Evolutionary conservation across 23 red algal genomes (phyloP).

Genomic region (Gracilaria domingensis): DNA sequence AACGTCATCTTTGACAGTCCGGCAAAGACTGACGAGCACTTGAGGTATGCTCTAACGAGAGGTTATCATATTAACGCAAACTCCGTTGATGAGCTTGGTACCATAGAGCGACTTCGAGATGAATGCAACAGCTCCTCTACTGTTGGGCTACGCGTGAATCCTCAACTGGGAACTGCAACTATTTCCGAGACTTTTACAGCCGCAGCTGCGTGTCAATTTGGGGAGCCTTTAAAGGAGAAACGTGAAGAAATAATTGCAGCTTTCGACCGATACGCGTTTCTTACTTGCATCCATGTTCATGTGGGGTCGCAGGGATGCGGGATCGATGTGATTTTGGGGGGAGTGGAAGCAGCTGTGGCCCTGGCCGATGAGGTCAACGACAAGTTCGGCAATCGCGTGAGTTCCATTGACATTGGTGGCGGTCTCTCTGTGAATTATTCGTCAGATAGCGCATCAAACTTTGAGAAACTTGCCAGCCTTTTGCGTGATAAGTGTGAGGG

Average conservation of each 20-base stretch:
- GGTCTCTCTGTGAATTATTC: slow-evolving; percentile 83
- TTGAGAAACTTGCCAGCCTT: slow-evolving; percentile 35
- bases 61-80: slow-evolving; percentile 77
- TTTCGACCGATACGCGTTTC: slow-evolving; percentile 42
- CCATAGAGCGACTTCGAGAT: slow-evolving; percentile 35
- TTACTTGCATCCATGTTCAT: slow-evolving; percentile 76
- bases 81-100: slow-evolving; percentile 62
- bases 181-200: slow-evolving; percentile 81
- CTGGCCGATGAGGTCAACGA: slow-evolving; percentile 67
- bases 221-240: slow-evolving; percentile 63
- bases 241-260: slow-evolving; percentile 56
- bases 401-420: slow-evolving; percentile 79
- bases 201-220: slow-evolving; percentile 75
- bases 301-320: slow-evolving; percentile 81
- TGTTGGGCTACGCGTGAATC: slow-evolving; percentile 78
- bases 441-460: slow-evolving; percentile 45
- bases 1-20: slow-evolving; percentile 83
- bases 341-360: slow-evolving; percentile 33
- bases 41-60: slow-evolving; percentile 39
- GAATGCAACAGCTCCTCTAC: slow-evolving; percentile 17
- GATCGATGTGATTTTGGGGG: slow-evolving; percentile 46
- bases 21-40: slow-evolving; percentile 72
- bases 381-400: slow-evolving; percentile 8
- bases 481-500: slow-evolving; percentile 33
- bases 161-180: slow-evolving; percentile 71